Evolutionary conservation across 345 rosid species (phyloP).

Genomic region (Eucalyptus pauciflora): DNA sequence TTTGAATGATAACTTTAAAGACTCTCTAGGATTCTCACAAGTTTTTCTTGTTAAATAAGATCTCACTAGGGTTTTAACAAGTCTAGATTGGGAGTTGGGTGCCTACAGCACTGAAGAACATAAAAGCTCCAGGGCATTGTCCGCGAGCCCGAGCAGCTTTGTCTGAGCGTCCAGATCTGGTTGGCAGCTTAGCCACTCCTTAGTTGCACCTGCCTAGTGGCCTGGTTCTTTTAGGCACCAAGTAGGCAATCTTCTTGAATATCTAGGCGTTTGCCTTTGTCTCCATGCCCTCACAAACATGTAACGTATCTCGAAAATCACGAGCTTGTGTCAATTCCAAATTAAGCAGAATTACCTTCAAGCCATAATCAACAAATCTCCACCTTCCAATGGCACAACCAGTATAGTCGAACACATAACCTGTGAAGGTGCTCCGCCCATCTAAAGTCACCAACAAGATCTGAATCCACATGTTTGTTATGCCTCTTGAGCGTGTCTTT

Average conservation of each 20-base stretch:
- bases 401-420: too few species aligned
- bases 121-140: not conserved
- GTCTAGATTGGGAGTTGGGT: not conserved
- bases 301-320: not conserved
- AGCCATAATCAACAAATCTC: not conserved
- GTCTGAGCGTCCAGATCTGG: accelerated
- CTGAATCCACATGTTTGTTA: too few species aligned
- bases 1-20: not conserved
- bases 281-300: not conserved
- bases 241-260: not conserved
- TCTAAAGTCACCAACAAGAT: too few species aligned
- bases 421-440: too few species aligned
- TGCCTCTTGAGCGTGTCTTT: too few species aligned
- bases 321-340: not conserved
- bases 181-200: not conserved
- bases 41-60: not conserved
- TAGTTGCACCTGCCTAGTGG: not conserved
- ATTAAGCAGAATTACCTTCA: not conserved
- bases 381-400: too few species aligned
- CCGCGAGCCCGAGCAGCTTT: not conserved
- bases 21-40: not conserved
- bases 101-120: not conserved
- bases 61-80: not conserved
- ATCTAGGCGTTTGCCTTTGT: not conserved
- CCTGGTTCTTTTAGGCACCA: not conserved